Base-by-base conservation (phyloP, 23 red algal genomes). In the Gracilariopsis chorda region DNA sequence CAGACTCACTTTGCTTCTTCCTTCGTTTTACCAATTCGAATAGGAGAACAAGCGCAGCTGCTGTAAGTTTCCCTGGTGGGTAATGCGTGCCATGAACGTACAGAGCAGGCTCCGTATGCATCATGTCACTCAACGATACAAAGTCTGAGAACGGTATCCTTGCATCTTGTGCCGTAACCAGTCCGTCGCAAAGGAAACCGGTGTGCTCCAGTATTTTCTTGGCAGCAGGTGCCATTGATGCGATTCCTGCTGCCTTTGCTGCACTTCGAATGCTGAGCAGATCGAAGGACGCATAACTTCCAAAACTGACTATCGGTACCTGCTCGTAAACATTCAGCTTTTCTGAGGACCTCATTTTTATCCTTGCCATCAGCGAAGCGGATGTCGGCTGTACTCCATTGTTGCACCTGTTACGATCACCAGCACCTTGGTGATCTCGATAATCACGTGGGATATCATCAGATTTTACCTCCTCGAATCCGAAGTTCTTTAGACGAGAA, bases 181-280 rank as follows among this genome's bases (percentile, higher is more conserved):
- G 21, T 36, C 84, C 84, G 53, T 89, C 84, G 43, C 71, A 78
- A 27, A 56, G 46, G 32, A 77, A 89, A 12, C 84, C 84, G 1
- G 84, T 89, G 77, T 89, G 48, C 36, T 77, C 56, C 43, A 70
- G 16, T 41, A 89, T 57, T n/a, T 40, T 52, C 48, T 89, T 48
- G 29, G 84, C 84, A 27, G 84, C 84, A 44, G 84, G 84, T 77
- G 84, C 67, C 84, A 89, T 89, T 12, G 84, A 77, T 37, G 84
- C 84, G 23, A 89, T 43, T 23, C 84, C 84, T 13, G 84, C 84
- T 8, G 69, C 84, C 11, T 25, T 76, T 58, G 84, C 84, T 5
- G 71, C 84, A 67, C 69, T 89, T 48, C 84, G 65, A 45, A 89
- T 78, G 19, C 71, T 75, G 17, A 77, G 51, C 13, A 89, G 34